Conservation (phyloP, 2,329 filamentous ascomycete genomes). For the Claviceps spartinae region DNA sequence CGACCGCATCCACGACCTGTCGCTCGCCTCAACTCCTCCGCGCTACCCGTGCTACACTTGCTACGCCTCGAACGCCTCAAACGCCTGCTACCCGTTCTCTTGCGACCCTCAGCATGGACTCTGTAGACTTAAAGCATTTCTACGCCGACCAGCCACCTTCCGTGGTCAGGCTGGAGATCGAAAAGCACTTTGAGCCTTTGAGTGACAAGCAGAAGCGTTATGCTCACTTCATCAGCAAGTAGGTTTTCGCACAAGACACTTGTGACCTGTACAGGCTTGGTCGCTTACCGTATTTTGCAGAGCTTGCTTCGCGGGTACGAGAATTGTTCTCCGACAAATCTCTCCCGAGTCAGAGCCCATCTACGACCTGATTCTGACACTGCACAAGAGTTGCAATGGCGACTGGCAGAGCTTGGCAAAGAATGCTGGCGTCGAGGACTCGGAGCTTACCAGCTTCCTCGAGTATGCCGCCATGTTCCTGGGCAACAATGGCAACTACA, state of each 20-base stretch:
- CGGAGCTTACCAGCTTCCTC: constrained; percentile 54
- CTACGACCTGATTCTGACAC: constrained; percentile 64
- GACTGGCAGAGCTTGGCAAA: constrained; percentile 57
- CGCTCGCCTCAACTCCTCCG: constrained; percentile 10
- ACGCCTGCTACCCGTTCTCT: neutral
- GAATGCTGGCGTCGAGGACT: constrained; percentile 49
- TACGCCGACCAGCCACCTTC: constrained; percentile 83
- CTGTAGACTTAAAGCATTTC: constrained; percentile 57
- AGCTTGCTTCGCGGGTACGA: constrained; percentile 62
- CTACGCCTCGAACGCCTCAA: neutral
- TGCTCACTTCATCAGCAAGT: constrained; percentile 79
- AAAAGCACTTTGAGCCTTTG: constrained; percentile 77
- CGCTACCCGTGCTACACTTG: neutral
- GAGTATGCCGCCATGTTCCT: constrained; percentile 70
- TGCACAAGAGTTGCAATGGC: constrained; percentile 52
- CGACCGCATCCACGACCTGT: constrained; percentile 10
- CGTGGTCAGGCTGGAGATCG: constrained; percentile 77
- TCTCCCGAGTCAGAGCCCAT: constrained; percentile 72
- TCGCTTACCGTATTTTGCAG: constrained; percentile 25
- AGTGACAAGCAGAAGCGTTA: constrained; percentile 71
- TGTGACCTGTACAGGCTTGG: neutral
- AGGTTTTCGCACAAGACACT: constrained; percentile 15
- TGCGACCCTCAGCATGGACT: constrained; percentile 33
- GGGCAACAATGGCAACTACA: constrained; percentile 74
- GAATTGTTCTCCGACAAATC: constrained; percentile 67